phyloP scores from a whole-genome alignment of 352 stramenopile genomes.

The Phytophthora uliginosa region DNA sequence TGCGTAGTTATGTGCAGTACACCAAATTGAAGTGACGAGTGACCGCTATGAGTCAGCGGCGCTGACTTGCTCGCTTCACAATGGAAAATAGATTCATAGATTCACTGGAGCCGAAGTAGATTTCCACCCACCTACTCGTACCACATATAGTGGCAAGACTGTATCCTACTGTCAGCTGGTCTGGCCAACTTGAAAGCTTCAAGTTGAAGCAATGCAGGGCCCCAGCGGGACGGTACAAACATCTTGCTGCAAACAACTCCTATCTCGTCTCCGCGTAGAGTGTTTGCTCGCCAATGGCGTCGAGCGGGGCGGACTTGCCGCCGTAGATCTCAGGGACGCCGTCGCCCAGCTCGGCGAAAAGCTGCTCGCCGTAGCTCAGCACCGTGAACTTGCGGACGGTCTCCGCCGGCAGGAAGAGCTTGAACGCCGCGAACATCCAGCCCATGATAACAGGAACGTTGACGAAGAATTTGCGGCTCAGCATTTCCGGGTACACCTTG shows the following conservation, averaged over 20 bases:
- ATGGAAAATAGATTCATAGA: not conserved
- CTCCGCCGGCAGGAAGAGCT: slow-evolving; percentile 34
- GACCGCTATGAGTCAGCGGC: too few species aligned
- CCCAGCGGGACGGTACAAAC: not conserved
- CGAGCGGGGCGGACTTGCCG: slow-evolving; percentile 27
- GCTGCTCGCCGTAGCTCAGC: slow-evolving; percentile 39
- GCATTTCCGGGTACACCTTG: slow-evolving; percentile 42
- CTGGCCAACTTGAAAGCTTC: not conserved
- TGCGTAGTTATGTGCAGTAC: not conserved
- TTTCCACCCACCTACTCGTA: not conserved
- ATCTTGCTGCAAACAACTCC: not conserved
- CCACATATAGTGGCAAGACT: not conserved
- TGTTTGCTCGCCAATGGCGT: slow-evolving; percentile 35
- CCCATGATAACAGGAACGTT: slow-evolving; percentile 39
- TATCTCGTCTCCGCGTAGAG: slow-evolving; percentile 25
- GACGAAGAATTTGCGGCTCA: slow-evolving; percentile 42
- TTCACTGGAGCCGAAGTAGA: not conserved
- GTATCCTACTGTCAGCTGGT: too few species aligned
- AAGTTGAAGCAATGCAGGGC: not conserved
- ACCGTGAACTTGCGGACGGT: slow-evolving; percentile 39
- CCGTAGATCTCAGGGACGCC: slow-evolving; percentile 34
- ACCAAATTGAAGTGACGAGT: not conserved
- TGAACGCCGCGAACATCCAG: slow-evolving; percentile 40
- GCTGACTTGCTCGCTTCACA: too few species aligned
- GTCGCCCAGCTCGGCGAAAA: slow-evolving; percentile 31